Evolutionary conservation across 1,284 basidiomycete species (phyloP), one percentile per base, ranked within the genome.

Genomic region (Clitocybe nebularis): DNA sequence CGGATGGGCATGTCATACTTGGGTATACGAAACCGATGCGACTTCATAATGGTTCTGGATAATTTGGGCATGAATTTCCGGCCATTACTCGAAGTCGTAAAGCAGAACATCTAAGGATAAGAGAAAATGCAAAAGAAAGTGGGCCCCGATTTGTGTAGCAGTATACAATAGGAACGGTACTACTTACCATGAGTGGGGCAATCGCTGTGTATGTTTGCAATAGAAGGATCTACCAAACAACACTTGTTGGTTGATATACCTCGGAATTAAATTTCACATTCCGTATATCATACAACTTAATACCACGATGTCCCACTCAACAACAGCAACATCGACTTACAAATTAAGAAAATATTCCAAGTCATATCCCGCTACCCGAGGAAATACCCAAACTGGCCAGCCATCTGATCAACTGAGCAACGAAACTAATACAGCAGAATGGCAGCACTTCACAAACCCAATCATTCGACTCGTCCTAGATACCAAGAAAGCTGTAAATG

Each of bases 371-470:
- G n/a, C n/a, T n/a, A n/a, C n/a, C n/a, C n/a, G n/a, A n/a, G n/a
- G n/a, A n/a, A 48, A 25, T 3, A 17, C 17, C 17, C 41, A 50
- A 47, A 50, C 47, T 38, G 20, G 24, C 47, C 39, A 44, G 14
- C 29, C 43, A 5, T 14, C 30, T 20, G 39, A 51, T 10, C 53
- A 56, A 30, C 30, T 29, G 32, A 47, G 45, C 30, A 35, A 51
- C 14, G 58, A 62, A 32, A 36, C 38, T 3, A 54, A 51, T 8
- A 60, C 63, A 35, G 53, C 67, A 9, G 82, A 85, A 57, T 89
- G 85, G 85, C 82, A 87, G 52, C 86, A 89, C 56, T 88, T 81
- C 53, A 73, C 73, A 21, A 84, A 86, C 50, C 84, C 85, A 0
- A 59, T 71, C 35, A 74, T 89, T 45, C 73, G 65, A 26, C 71